Evolutionary conservation across 495 filamentous ascomycete species (phyloP).

Genomic region (Penicillium chermesinum): DNA sequence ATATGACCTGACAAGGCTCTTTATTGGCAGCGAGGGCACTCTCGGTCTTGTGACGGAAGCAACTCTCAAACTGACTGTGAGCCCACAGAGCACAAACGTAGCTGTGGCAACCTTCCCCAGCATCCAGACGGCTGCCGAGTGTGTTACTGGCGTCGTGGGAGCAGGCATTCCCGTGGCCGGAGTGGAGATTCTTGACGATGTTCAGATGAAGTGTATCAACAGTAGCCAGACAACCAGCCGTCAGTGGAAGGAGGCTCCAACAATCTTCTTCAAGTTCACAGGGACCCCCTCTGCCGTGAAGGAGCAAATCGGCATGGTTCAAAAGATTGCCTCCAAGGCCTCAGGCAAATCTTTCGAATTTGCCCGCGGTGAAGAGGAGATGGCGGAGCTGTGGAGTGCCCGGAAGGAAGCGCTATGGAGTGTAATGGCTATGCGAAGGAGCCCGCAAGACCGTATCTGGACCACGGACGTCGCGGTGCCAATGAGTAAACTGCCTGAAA

Average conservation of each 20-base stretch:
- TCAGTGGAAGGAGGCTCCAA: slow-evolving; percentile 56
- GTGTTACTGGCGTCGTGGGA: slow-evolving; percentile 55
- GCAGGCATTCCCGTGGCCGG: slow-evolving; percentile 60
- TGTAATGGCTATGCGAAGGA: slow-evolving; percentile 52
- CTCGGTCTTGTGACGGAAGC: slow-evolving; percentile 63
- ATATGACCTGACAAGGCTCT: slow-evolving; percentile 59
- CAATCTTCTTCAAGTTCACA: slow-evolving; percentile 62
- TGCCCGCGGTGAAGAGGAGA: slow-evolving; percentile 50
- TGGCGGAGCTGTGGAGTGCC: slow-evolving; percentile 56
- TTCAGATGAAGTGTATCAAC: slow-evolving; percentile 65
- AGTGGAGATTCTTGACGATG: slow-evolving; percentile 60
- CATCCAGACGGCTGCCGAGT: slow-evolving; percentile 54
- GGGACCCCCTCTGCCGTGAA: slow-evolving; percentile 55
- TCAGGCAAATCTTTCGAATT: slow-evolving; percentile 54
- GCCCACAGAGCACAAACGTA: slow-evolving; percentile 56
- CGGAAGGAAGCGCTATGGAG: slow-evolving; percentile 58
- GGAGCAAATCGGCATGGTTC: slow-evolving; percentile 55
- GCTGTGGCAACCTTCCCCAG: slow-evolving; percentile 57
- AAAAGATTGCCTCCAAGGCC: slow-evolving; percentile 47
- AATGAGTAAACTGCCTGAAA: slow-evolving; percentile 55
- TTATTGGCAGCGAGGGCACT: slow-evolving; percentile 62
- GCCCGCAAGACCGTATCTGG: slow-evolving; percentile 56
- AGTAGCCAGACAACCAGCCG: slow-evolving; percentile 48
- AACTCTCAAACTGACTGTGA: slow-evolving; percentile 57
- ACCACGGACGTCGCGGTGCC: slow-evolving; percentile 65